Evolutionary conservation across 2,329 filamentous ascomycete species (phyloP).

Genomic region (Diaporthe amygdali): DNA sequence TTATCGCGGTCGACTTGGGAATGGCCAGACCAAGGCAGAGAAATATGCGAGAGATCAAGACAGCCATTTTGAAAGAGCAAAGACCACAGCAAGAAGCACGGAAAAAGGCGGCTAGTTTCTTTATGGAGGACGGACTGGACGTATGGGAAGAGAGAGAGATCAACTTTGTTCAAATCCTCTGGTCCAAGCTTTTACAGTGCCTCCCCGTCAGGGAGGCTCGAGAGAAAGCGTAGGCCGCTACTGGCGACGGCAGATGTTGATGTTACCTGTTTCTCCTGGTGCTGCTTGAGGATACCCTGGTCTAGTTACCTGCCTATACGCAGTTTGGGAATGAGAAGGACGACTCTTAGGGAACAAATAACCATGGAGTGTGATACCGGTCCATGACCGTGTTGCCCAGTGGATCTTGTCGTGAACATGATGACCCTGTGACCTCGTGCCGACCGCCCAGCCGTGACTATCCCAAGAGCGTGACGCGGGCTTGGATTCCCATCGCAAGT

Average conservation of each 20-base stretch:
- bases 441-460: neutral
- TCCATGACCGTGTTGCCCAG: neutral
- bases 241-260: conserved; percentile 11
- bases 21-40: neutral
- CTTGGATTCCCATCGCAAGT: neutral
- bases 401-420: neutral
- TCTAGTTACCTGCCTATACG: conserved; percentile 10
- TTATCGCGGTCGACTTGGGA: conserved; percentile 3
- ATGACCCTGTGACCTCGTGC: neutral
- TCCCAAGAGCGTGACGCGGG: neutral
- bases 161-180: neutral
- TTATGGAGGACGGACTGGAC: neutral
- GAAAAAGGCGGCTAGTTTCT: conserved; percentile 6
- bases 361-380: neutral
- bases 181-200: neutral
- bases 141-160: neutral
- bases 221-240: neutral
- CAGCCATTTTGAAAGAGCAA: neutral
- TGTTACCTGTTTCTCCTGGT: neutral
- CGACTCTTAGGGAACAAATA: neutral
- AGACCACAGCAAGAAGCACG: neutral
- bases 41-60: conserved; percentile 14
- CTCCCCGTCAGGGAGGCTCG: neutral
- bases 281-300: conserved; percentile 21
- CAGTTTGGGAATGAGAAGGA: conserved; percentile 12